Evolutionary conservation across 139 green algal genomes (phyloP), one percentile per base, ranked within the genome.

Genomic region (Monoraphidium neglectum): DNA sequence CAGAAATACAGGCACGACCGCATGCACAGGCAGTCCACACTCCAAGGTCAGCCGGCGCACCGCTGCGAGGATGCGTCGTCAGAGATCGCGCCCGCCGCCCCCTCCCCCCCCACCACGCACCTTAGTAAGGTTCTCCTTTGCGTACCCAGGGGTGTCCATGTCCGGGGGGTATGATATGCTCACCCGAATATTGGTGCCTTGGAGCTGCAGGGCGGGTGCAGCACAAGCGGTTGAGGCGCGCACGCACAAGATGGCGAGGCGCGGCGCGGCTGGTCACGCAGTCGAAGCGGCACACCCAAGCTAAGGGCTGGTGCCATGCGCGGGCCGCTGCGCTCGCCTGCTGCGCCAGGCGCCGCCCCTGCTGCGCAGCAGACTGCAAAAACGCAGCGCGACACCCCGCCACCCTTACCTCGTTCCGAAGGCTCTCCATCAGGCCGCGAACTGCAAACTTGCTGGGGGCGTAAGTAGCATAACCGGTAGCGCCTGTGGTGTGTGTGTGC

Each of bases 401-500:
- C 12, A 16, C 53, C n/a, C 65, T 36, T 36, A 94, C 86, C 87
- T 97, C 93, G 68, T 95, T 96, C 0, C 90, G 72, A 36, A 97
- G 77, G 67, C 80, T 90, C 74, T 97, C 93, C 49, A 88, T 90
- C 60, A 97, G 83, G 0, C 93, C 92, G 30, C 90, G 82, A 24
- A 97, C 70, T 12, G 93, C 93, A 80, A 87, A 94, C 84, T 97
- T 97, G 74, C 83, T 90, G 28, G 91, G 86, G 4, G 83, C 82
- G 75, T 97, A 97, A 0, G 86, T 83, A 24, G 64, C 63, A 77
- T 93, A 96, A 13, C 92, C 92, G 23, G 81, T 72, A 49, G 93
- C 77, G 28, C 89, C 86, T 90, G 75, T 26, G 71, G 24, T 28
- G 36, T 56, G 66, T 13, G 54, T 33, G 32, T 62, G 51, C 51